These are phyloP conservation scores for Saitozyma sp. DNA, from an alignment of 768 basidiomycete species.

Conservation along the genomic window DNA sequence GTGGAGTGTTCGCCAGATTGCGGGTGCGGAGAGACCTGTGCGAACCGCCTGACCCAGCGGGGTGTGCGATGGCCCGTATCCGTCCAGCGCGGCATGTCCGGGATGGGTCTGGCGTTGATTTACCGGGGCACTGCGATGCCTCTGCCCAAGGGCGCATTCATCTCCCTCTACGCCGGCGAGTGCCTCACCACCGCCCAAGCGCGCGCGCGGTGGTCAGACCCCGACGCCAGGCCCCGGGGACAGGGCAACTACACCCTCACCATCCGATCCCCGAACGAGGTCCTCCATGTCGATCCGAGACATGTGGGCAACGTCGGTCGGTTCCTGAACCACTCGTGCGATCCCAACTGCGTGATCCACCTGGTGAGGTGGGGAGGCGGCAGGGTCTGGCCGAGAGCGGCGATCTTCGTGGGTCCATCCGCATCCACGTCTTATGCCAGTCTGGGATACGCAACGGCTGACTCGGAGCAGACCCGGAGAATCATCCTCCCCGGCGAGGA, in stretches of 20 bases:
- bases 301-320: conserved; percentile 46
- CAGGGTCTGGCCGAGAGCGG: conserved; percentile 39
- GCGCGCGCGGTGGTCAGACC: not conserved
- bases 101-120: conserved; percentile 44
- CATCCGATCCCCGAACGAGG: conserved; percentile 29
- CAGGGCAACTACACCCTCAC: conserved; percentile 50
- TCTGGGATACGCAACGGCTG: not conserved
- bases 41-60: conserved; percentile 40
- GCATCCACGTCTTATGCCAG: not conserved
- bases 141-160: conserved; percentile 38
- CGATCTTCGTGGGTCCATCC: conserved; percentile 46
- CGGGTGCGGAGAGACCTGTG: conserved; percentile 32
- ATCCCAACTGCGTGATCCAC: conserved; percentile 48
- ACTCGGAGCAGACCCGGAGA: conserved; percentile 30
- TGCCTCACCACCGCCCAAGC: conserved; percentile 43
- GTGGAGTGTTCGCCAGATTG: conserved; percentile 49
- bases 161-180: conserved; percentile 52
- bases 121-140: conserved; percentile 6
- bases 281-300: conserved; percentile 47
- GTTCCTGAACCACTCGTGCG: conserved; percentile 52
- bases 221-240: not conserved
- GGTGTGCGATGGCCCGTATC: conserved; percentile 36
- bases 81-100: conserved; percentile 9
- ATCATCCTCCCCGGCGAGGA: conserved; percentile 43
- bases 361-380: conserved; percentile 44